A percentile compares a stretch with the other conserved stretches of the same genome.
Conservation (phyloP, 345 rosid species). For the Citrus medica region DNA sequence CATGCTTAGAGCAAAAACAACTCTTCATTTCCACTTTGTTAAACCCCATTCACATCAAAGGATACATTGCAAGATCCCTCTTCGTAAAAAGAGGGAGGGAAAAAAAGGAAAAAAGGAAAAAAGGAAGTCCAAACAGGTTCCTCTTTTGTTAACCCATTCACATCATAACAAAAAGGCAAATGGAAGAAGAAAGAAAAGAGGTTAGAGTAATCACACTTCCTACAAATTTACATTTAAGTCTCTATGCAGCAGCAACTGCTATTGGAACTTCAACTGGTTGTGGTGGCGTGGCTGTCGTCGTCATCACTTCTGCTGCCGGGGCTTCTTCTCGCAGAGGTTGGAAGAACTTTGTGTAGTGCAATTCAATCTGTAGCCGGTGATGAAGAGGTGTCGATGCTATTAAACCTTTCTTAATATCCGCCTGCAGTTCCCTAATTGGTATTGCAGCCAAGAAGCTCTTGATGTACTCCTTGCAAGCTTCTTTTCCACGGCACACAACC, state of each 20-base stretch:
- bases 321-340: constrained; percentile 20
- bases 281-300: not conserved
- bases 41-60: not conserved
- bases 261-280: constrained; percentile 19
- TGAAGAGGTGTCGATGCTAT: constrained; percentile 68
- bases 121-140: constrained; percentile 12
- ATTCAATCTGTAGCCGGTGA: constrained; percentile 85
- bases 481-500: constrained; percentile 73
- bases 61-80: constrained; percentile 1
- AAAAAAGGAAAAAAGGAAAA: not conserved
- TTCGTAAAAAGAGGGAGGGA: not conserved
- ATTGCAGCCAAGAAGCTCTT: constrained; percentile 96
- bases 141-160: constrained; percentile 31
- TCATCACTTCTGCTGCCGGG: constrained; percentile 16
- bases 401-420: constrained; percentile 83
- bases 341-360: constrained; percentile 61
- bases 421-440: constrained; percentile 82
- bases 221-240: constrained; percentile 31
- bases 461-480: constrained; percentile 89
- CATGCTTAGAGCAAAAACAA: constrained; percentile 12
- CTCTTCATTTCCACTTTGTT: constrained; percentile 11
- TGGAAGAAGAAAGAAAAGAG: constrained; percentile 2
- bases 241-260: constrained; percentile 26
- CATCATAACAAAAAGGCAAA: constrained; percentile 13
- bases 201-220: constrained; percentile 42